Base-by-base conservation (phyloP, 129 eudicot genomes). In the Centaurea solstitialis region DNA sequence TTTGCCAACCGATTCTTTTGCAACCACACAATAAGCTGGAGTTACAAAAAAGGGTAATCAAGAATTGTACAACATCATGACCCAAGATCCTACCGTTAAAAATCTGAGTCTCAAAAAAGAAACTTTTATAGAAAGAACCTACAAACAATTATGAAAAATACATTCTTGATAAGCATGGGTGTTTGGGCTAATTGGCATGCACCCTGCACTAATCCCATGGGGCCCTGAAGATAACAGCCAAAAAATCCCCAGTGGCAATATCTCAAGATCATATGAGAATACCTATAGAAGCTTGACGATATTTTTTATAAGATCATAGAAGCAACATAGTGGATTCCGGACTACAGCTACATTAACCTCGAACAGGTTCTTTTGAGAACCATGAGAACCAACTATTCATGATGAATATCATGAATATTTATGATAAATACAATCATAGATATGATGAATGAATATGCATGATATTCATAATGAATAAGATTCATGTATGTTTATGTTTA, bases 11-110 rank as follows among this genome's bases (percentile, higher is more conserved):
- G 97, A 79, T 74, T 94, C 97, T 85, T 91, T 91, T 47, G 98
- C 94, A 79, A 94, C 98, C 64, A 94, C 93, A 73, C 98, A 91
- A 76, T 91, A 94, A 72, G 94, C 98, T 94, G 93, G 83, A 80
- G 77, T 40, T 75, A 43, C 15, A 38, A 79, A 74, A 9, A 70
- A 30, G 45, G 2, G 18, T 53, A 79, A 78, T 26, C 76, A 68
- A 5, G 4, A 26, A 66, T 74, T 39, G 68, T 68, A 64, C 72
- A 73, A 67, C 67, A 73, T 68, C 40, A 70, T 77, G 76, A 85
- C 37, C 43, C 10, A 6, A 53, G 23, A 79, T 18, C 6, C 38
- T 20, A 57, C 9, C 13, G 7, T 47, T 64, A 18, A 8, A 17
- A 7, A 15, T 72, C 26, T 70, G 21, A 9, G 22, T 17, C 22